A percentile compares a stretch with the other conserved stretches of the same genome.
Conservation (phyloP, 495 filamentous ascomycete genomes). For the Filosporella fistucella region DNA sequence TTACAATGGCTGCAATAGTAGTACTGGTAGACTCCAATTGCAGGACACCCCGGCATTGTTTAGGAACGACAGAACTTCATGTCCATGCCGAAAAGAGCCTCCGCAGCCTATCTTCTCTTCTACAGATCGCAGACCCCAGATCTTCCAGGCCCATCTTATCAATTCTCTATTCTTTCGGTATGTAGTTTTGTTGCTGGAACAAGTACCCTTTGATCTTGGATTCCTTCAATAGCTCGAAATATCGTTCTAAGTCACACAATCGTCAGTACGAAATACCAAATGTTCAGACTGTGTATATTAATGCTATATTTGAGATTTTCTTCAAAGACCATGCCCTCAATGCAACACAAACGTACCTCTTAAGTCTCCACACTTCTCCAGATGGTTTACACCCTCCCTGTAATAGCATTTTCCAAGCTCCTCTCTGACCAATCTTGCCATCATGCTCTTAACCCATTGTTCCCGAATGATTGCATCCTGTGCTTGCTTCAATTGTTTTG, state of each 20-base stretch:
- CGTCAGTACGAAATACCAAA: constrained; percentile 1
- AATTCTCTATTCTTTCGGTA: constrained; percentile 37
- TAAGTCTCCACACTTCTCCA: constrained; percentile 91
- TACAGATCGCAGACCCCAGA: too few relatives aligned
- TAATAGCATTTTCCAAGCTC: constrained; percentile 96
- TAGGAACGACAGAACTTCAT: neutral
- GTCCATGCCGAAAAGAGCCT: too few relatives aligned
- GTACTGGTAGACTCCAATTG: constrained; percentile 4
- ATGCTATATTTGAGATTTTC: too few relatives aligned
- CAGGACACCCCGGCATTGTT: too few relatives aligned
- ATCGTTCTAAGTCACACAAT: constrained; percentile 66
- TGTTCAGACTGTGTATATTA: too few relatives aligned
- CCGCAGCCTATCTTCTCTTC: too few relatives aligned
- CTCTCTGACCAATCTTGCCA: constrained; percentile 88
- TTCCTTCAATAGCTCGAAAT: constrained; percentile 84
- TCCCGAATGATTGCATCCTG: constrained; percentile 93
- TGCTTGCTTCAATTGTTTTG: constrained; percentile 79
- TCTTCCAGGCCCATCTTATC: too few relatives aligned
- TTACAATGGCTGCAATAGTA: constrained; percentile 8
- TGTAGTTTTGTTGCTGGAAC: constrained; percentile 88
- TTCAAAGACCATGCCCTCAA: constrained; percentile 1
- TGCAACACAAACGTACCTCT: constrained; percentile 65
- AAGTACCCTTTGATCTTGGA: constrained; percentile 83
- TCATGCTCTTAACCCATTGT: constrained; percentile 98
- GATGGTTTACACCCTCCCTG: constrained; percentile 90